Conservation (phyloP, 2,329 filamentous ascomycete genomes). For the Pseudopithomyces maydicus region DNA sequence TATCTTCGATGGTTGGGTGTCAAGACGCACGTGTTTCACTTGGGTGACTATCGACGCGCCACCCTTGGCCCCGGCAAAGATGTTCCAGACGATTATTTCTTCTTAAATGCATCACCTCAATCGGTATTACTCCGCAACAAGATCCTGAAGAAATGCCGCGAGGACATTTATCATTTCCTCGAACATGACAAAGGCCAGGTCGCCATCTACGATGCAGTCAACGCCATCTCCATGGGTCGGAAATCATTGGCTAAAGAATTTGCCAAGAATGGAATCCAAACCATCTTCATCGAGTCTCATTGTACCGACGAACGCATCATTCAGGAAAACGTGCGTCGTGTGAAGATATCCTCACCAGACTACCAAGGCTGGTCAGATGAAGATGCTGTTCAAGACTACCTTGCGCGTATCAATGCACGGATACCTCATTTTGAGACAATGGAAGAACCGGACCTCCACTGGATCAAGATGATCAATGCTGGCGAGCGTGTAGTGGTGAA, state of each 20-base stretch:
- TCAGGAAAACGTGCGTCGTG: conserved; percentile 93
- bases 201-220: conserved; percentile 97
- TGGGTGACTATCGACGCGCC: conserved; percentile 93
- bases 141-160: conserved; percentile 94
- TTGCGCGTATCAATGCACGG: conserved; percentile 85
- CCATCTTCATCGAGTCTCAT: conserved; percentile 93
- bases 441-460: conserved; percentile 91
- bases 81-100: conserved; percentile 97
- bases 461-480: conserved; percentile 99
- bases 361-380: conserved; percentile 91
- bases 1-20: conserved; percentile 97
- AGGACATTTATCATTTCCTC: conserved; percentile 95
- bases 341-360: conserved; percentile 98
- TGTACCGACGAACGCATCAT: conserved; percentile 94
- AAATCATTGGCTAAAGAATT: conserved; percentile 92
- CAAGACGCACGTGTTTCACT: conserved; percentile 96
- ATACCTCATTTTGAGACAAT: conserved; percentile 98
- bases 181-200: conserved; percentile 98
- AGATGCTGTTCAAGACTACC: conserved; percentile 89
- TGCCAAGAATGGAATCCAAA: conserved; percentile 95
- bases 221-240: conserved; percentile 82
- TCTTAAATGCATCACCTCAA: conserved; percentile 87
- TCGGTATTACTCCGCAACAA: conserved; percentile 95
- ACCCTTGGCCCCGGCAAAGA: conserved; percentile 82
- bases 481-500: conserved; percentile 93